Evolutionary conservation across 1,284 basidiomycete species (phyloP).

Genomic region (Dichomitus squalens): DNA sequence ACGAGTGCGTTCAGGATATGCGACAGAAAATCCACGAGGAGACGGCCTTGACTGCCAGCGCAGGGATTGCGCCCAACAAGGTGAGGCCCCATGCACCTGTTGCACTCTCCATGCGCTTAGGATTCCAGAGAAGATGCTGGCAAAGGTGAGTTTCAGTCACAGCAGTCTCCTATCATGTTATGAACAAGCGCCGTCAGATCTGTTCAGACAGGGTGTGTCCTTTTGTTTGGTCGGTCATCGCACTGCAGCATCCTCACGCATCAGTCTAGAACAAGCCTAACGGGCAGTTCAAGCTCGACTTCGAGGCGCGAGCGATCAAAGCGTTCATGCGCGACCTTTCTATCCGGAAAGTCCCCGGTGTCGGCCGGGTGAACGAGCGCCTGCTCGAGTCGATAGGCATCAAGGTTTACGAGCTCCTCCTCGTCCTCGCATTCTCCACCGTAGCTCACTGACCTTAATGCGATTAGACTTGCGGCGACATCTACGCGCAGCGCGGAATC

Average conservation of each 20-base stretch:
- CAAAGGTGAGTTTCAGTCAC: conserved; percentile 25
- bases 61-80: conserved; percentile 90
- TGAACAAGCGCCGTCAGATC: conserved; percentile 54
- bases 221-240: no score
- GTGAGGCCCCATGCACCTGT: conserved; percentile 38
- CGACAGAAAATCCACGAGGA: conserved; percentile 70
- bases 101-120: conserved; percentile 11
- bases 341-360: conserved; percentile 84
- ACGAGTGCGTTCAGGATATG: conserved; percentile 80
- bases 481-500: conserved; percentile 71
- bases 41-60: conserved; percentile 89
- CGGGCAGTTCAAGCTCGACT: conserved; percentile 82
- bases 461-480: conserved; percentile 82
- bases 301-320: conserved; percentile 64
- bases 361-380: conserved; percentile 87
- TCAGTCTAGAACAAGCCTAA: conserved; percentile 85
- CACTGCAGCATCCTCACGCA: not conserved
- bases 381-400: conserved; percentile 86
- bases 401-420: conserved; percentile 50
- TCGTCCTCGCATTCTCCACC: not conserved
- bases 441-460: not conserved
- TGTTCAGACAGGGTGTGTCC: conserved; percentile 81
- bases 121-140: conserved; percentile 29
- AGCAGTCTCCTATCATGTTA: not conserved
- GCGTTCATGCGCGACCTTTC: conserved; percentile 76